Evolutionary conservation across 345 rosid species (phyloP).

Genomic region (Eucalyptus viminalis): DNA sequence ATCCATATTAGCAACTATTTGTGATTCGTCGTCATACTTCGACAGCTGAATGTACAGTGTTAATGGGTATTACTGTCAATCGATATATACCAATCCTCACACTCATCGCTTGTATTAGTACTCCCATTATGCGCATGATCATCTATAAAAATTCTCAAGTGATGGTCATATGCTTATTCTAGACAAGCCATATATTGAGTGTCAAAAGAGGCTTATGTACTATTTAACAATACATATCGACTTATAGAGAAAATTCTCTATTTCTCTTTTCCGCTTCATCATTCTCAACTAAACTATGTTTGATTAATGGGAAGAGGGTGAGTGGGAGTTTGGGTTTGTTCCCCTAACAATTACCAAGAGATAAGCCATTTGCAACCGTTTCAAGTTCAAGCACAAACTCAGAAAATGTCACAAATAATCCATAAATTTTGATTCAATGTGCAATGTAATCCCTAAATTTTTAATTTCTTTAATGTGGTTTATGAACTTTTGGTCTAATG

Average conservation of each 20-base stretch:
- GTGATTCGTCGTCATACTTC: too few relatives aligned
- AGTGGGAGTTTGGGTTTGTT: background rate
- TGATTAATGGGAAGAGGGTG: background rate
- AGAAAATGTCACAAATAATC: background rate
- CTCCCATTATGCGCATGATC: too few relatives aligned
- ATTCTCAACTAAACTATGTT: background rate
- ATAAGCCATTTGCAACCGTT: background rate
- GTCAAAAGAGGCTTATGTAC: background rate
- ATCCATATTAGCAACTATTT: too few relatives aligned
- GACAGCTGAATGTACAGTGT: fast-evolving
- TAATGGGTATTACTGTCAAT: too few relatives aligned
- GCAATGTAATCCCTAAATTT: fast-evolving
- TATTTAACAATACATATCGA: too few relatives aligned
- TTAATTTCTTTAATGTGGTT: background rate
- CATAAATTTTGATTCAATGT: background rate
- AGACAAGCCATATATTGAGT: too few relatives aligned
- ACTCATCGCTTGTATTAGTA: too few relatives aligned
- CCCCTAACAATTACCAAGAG: background rate
- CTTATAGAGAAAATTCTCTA: too few relatives aligned
- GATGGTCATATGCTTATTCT: too few relatives aligned
- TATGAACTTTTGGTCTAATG: background rate
- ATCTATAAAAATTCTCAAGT: too few relatives aligned
- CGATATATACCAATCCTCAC: too few relatives aligned
- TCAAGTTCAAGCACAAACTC: background rate
- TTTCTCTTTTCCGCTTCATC: too few relatives aligned